Evolutionary conservation across 805 yeast genomes (phyloP).

Genomic region (Yarrowia sp.): DNA sequence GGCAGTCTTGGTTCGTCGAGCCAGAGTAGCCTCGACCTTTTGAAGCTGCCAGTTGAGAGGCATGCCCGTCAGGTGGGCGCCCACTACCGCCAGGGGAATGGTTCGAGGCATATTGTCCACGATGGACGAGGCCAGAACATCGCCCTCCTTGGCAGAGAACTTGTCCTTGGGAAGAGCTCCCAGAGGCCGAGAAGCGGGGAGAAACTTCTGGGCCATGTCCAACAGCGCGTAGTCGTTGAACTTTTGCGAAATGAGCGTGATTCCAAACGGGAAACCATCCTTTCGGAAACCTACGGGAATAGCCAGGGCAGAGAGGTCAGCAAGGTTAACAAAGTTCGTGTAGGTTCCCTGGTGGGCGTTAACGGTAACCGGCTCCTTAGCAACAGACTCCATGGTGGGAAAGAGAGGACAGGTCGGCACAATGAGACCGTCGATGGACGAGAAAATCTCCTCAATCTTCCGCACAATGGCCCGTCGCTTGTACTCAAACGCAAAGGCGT

Average conservation of each 20-base stretch:
- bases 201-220: constrained; percentile 77
- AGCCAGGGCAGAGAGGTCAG: constrained; percentile 90
- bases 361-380: constrained; percentile 76
- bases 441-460: constrained; percentile 61
- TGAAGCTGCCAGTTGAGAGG: constrained; percentile 94
- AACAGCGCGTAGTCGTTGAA: constrained; percentile 89
- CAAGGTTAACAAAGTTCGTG: constrained; percentile 94
- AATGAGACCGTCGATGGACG: constrained; percentile 72
- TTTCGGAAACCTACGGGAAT: constrained; percentile 87
- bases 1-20: constrained; percentile 72
- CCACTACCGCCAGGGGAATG: constrained; percentile 88
- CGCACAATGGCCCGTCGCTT: constrained; percentile 81
- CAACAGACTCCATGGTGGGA: constrained; percentile 78
- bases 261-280: constrained; percentile 91
- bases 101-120: constrained; percentile 56
- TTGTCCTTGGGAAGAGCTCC: constrained; percentile 59
- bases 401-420: constrained; percentile 96
- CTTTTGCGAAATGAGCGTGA: constrained; percentile 80
- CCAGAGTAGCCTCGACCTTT: constrained; percentile 76
- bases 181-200: constrained; percentile 60
- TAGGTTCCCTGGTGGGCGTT: constrained; percentile 97
- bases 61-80: constrained; percentile 90
- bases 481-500: constrained; percentile 85
- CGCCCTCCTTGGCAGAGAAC: constrained; percentile 54
- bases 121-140: constrained; percentile 50